phyloP scores from a whole-genome alignment of 306 rosid species.

The Quillaja saponaria region DNA sequence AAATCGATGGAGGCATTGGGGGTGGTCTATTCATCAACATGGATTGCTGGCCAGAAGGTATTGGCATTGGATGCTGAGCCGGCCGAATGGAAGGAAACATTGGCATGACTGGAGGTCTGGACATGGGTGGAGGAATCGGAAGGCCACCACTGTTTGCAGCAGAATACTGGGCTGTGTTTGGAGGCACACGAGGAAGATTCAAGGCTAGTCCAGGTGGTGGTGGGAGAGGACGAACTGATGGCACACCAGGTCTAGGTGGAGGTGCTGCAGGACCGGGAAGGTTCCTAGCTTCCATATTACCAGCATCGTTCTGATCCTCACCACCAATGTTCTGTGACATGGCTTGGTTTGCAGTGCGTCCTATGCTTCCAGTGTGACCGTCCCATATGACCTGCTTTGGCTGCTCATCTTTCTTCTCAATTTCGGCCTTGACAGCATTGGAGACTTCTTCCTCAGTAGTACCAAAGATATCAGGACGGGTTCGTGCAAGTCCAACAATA shows the following conservation, averaged over 20 bases:
- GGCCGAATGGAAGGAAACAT: conserved; percentile 70
- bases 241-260: conserved; percentile 87
- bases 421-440: conserved; percentile 96
- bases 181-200: conserved; percentile 80
- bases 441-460: conserved; percentile 98
- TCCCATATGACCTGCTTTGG: conserved; percentile 99
- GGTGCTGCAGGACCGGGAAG: conserved; percentile 93
- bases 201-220: conserved; percentile 90
- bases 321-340: conserved; percentile 72
- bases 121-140: conserved; percentile 62
- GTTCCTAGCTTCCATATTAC: conserved; percentile 54
- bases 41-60: conserved; percentile 69
- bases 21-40: conserved; percentile 57
- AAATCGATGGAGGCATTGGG: conserved; percentile 58
- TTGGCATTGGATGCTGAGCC: conserved; percentile 59
- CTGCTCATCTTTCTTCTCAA: conserved; percentile 94
- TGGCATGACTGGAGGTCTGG: conserved; percentile 59
- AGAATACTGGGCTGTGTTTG: conserved; percentile 60
- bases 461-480: conserved; percentile 97
- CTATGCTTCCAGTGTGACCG: conserved; percentile 97
- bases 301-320: conserved; percentile 65
- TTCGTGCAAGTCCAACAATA: conserved; percentile 91
- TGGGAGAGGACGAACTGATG: conserved; percentile 83
- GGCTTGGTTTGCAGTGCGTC: conserved; percentile 92
- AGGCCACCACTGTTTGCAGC: conserved; percentile 54